Percentiles rank a stretch among this genome's conserved stretches.
These are phyloP conservation scores for Berberis thunbergii DNA, from an alignment of 164 flowering plant genomes.

Conservation along the genomic window DNA sequence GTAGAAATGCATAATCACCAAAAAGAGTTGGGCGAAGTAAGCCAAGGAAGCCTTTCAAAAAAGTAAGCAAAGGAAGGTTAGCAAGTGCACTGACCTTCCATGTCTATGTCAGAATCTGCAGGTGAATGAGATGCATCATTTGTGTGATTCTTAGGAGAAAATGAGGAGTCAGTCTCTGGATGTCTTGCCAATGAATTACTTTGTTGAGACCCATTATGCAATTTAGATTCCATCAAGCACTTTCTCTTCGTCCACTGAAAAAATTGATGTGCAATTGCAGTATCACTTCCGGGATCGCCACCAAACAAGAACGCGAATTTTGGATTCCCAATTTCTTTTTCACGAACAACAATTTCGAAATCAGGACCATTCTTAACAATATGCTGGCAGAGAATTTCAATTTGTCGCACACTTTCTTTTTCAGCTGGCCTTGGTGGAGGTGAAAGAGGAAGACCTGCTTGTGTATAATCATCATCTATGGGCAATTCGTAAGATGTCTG, in stretches of 20 bases:
- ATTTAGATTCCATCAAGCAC: conserved; percentile 13
- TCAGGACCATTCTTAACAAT: conserved; percentile 46
- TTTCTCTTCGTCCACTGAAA: conserved; percentile 45
- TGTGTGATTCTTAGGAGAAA: conserved; percentile 6
- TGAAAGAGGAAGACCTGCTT: conserved; percentile 9
- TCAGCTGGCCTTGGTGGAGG: conserved; percentile 42
- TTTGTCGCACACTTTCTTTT: conserved; percentile 27
- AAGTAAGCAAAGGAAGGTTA: background rate
- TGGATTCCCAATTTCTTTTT: conserved; percentile 34
- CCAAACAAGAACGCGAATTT: conserved; percentile 45
- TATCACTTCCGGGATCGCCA: conserved; percentile 53
- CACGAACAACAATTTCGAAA: conserved; percentile 30
- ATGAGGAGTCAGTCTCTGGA: conserved; percentile 13
- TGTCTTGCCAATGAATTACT: conserved; percentile 11
- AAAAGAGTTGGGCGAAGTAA: too few species aligned
- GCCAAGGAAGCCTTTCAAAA: too few species aligned
- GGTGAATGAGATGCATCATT: conserved; percentile 26
- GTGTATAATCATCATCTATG: background rate
- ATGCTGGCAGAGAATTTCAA: conserved; percentile 36
- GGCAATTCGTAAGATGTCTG: background rate
- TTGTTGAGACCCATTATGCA: conserved; percentile 7
- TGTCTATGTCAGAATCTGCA: conserved; percentile 83
- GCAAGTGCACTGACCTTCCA: conserved; percentile 60
- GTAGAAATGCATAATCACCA: too few species aligned
- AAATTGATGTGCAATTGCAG: conserved; percentile 44